phyloP scores from a whole-genome alignment of 2,329 filamentous ascomycete genomes.

The Westerdykella ornata region DNA sequence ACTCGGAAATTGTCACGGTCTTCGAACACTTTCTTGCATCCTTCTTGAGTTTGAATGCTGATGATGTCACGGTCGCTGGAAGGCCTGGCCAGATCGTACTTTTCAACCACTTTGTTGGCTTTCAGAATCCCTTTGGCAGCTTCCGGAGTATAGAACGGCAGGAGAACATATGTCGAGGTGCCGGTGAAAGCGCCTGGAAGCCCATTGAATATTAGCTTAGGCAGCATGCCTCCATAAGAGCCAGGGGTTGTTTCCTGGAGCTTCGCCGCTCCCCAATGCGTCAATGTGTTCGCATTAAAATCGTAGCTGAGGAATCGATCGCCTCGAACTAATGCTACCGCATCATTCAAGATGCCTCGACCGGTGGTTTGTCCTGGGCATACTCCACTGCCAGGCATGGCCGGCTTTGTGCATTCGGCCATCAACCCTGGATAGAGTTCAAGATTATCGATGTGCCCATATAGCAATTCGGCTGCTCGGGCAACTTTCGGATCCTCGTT shows the following conservation, averaged over 20 bases:
- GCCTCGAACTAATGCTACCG: constrained; percentile 36
- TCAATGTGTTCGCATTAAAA: constrained; percentile 30
- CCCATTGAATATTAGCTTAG: constrained; percentile 40
- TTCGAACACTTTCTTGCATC: constrained; percentile 46
- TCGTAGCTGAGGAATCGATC: constrained; percentile 18
- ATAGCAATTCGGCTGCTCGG: constrained; percentile 44
- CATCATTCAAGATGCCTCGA: constrained; percentile 44
- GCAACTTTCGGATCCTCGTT: constrained; percentile 48
- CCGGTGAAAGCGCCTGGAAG: constrained; percentile 45
- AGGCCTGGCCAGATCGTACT: constrained; percentile 44
- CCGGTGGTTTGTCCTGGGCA: constrained; percentile 59
- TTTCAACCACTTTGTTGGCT: constrained; percentile 41
- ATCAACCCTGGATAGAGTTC: constrained; percentile 67
- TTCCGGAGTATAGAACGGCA: constrained; percentile 49
- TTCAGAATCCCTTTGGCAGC: constrained; percentile 44
- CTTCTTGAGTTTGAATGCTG: constrained; percentile 46
- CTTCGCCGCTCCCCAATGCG: constrained; percentile 47
- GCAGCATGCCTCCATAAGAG: constrained; percentile 44
- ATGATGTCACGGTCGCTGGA: constrained; percentile 39
- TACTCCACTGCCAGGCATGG: constrained; percentile 63
- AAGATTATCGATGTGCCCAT: constrained; percentile 47
- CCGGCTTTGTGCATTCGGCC: constrained; percentile 62
- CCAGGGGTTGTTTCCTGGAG: constrained; percentile 30
- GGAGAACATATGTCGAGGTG: constrained; percentile 44
- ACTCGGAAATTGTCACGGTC: constrained; percentile 46